Percentiles rank a stretch among this genome's conserved stretches.
Conservation (phyloP, 768 basidiomycete genomes). For the Nidula microcarpa region DNA sequence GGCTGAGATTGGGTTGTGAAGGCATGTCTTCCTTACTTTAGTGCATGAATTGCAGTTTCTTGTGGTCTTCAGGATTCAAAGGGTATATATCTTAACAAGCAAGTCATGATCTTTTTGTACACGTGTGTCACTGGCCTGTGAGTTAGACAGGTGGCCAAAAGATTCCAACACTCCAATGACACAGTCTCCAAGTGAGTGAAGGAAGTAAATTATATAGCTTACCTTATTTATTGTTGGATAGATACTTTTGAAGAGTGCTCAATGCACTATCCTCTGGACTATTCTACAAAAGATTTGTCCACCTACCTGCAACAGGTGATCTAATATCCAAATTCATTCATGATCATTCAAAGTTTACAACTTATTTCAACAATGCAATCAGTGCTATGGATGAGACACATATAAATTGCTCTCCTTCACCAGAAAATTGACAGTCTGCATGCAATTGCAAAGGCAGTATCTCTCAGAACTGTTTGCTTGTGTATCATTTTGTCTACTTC, state of each 20-base stretch:
- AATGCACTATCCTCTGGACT: constrained; percentile 5
- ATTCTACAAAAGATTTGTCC: constrained; percentile 7
- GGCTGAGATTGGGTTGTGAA: constrained; percentile 10
- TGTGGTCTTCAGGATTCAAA: background rate
- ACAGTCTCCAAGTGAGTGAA: constrained; percentile 4
- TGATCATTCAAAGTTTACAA: constrained; percentile 22
- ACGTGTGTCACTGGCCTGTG: constrained; percentile 6
- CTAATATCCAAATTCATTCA: constrained; percentile 12
- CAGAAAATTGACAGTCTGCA: background rate
- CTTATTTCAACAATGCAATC: constrained; percentile 25
- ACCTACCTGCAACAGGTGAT: constrained; percentile 13
- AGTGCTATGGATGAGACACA: constrained; percentile 32
- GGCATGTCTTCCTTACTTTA: constrained; percentile 6
- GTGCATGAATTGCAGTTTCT: background rate
- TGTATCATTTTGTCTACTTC: constrained; percentile 33
- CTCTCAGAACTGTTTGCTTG: constrained; percentile 25
- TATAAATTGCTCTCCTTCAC: constrained; percentile 13
- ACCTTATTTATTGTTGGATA: background rate
- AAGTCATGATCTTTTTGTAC: background rate
- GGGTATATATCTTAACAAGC: background rate
- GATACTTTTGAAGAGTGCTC: constrained; percentile 5
- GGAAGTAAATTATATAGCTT: background rate
- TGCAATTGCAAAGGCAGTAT: background rate
- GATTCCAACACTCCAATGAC: constrained; percentile 8
- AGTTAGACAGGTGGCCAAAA: constrained; percentile 6